A percentile compares a stretch with the other conserved stretches of the same genome.
Evolutionary conservation across 139 green algal species (phyloP).

Genomic region (Chlorella sp.): DNA sequence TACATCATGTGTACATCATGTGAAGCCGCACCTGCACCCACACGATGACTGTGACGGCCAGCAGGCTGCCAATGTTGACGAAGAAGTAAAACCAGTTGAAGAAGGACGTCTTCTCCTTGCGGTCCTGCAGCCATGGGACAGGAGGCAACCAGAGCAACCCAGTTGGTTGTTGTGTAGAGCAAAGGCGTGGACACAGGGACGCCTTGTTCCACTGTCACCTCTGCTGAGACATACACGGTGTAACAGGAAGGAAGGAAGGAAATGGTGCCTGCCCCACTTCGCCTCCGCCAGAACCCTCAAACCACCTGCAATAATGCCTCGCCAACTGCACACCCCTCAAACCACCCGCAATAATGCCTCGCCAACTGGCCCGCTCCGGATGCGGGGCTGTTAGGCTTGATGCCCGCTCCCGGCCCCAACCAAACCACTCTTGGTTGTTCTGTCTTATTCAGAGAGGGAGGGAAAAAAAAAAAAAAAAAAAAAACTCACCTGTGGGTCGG

Average conservation of each 20-base stretch:
- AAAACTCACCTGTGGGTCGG: constrained; percentile 45
- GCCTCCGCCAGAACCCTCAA: too few species aligned
- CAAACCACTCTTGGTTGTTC: too few species aligned
- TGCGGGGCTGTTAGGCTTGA: constrained; percentile 96
- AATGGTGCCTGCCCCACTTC: too few species aligned
- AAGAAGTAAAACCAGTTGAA: constrained; percentile 99
- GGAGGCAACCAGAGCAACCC: background rate
- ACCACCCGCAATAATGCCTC: too few species aligned
- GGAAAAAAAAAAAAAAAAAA: background rate
- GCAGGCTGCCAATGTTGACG: constrained; percentile 93
- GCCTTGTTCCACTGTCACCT: too few species aligned
- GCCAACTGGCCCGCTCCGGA: constrained; percentile 99
- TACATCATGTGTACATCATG: too few species aligned
- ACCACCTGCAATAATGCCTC: too few species aligned
- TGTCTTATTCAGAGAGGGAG: too few species aligned
- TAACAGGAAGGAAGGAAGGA: background rate
- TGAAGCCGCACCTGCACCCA: constrained; percentile 39
- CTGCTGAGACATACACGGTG: too few species aligned
- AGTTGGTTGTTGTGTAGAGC: too few species aligned
- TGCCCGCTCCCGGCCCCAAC: constrained; percentile 60
- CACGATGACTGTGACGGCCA: constrained; percentile 77
- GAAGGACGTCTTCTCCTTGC: constrained; percentile 89
- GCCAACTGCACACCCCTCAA: too few species aligned
- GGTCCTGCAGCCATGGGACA: constrained; percentile 60
- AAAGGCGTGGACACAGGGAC: too few species aligned